Evolutionary conservation across 1,139 yeast genomes (phyloP).

Genomic region (Hanseniaspora sp.): DNA sequence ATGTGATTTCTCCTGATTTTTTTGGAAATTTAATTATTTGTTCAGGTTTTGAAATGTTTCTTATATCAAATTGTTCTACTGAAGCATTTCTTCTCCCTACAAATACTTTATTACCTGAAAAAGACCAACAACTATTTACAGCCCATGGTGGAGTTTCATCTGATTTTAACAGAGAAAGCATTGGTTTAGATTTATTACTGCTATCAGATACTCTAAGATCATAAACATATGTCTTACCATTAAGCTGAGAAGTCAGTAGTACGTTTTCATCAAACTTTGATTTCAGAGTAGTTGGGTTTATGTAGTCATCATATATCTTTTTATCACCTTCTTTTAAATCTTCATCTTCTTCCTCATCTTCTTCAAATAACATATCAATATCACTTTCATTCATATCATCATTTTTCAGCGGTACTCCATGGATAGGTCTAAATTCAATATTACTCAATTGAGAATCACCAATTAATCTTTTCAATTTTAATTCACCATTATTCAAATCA

Average conservation of each 20-base stretch:
- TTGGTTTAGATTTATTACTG: conserved; percentile 25
- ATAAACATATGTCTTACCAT: conserved; percentile 78
- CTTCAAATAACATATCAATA: conserved; percentile 72
- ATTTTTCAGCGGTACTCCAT: conserved; percentile 19
- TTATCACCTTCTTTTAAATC: conserved; percentile 28
- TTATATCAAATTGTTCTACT: conserved; percentile 71
- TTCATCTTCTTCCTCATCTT: conserved; percentile 49
- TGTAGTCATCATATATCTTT: conserved; percentile 17
- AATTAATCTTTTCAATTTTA: conserved; percentile 37
- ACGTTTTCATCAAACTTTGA: conserved; percentile 42
- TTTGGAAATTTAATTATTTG: conserved; percentile 64
- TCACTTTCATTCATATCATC: conserved; percentile 38
- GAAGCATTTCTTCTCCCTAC: conserved; percentile 84
- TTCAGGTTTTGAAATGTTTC: conserved; percentile 42
- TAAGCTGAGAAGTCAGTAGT: conserved; percentile 71
- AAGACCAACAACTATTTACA: conserved; percentile 84
- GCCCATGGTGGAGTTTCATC: conserved; percentile 87
- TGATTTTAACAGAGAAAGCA: conserved; percentile 50
- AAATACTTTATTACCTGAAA: conserved; percentile 64
- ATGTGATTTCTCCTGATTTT: conserved; percentile 85
- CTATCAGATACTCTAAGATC: conserved; percentile 42
- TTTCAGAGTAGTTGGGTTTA: conserved; percentile 21
- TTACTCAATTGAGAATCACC: conserved; percentile 71
- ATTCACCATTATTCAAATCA: conserved; percentile 71
- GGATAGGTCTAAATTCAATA: conserved; percentile 67